phyloP scores from a whole-genome alignment of 2,329 filamentous ascomycete species.

The Ceratocystiopsis minuta region DNA sequence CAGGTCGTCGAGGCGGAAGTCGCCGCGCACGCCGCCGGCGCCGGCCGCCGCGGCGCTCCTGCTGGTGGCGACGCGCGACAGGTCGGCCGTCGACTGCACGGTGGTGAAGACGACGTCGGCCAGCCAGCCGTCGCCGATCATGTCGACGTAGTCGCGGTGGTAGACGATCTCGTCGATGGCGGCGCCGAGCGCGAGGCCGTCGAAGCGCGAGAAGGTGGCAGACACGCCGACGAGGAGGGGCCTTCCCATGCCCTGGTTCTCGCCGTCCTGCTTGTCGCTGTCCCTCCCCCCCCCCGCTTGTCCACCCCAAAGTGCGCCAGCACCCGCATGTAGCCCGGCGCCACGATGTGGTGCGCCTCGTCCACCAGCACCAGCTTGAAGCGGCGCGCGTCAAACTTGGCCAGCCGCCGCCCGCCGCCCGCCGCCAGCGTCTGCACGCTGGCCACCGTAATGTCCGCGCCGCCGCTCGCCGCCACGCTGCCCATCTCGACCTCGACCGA shows the following conservation, averaged over 20 bases:
- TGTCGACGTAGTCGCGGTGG: slow-evolving; percentile 55
- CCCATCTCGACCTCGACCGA: slow-evolving; percentile 87
- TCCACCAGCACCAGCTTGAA: slow-evolving; percentile 92
- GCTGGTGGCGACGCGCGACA: slow-evolving; percentile 44
- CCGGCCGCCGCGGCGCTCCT: too few relatives aligned
- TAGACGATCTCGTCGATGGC: slow-evolving; percentile 94
- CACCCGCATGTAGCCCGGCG: slow-evolving; percentile 56
- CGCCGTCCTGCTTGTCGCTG: too few relatives aligned
- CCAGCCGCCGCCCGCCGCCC: slow-evolving; percentile 41
- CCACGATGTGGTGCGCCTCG: slow-evolving; percentile 92
- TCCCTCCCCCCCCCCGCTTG: slow-evolving; percentile 22
- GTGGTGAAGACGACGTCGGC: slow-evolving; percentile 89
- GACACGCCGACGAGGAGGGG: slow-evolving; percentile 71
- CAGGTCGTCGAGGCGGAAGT: slow-evolving; percentile 65
- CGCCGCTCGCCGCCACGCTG: slow-evolving; percentile 52
- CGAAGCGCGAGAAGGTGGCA: slow-evolving; percentile 59
- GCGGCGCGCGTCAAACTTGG: slow-evolving; percentile 57
- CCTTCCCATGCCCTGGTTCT: slow-evolving; percentile 20
- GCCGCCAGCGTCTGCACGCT: slow-evolving; percentile 75
- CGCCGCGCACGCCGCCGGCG: slow-evolving; percentile 44
- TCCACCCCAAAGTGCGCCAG: slow-evolving; percentile 62
- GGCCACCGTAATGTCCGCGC: slow-evolving; percentile 82
- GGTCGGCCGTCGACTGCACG: slow-evolving; percentile 63
- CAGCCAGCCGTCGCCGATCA: slow-evolving; percentile 78
- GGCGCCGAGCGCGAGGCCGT: slow-evolving; percentile 63